Conservation (phyloP, 179 eudicot genomes). For the Heliamphora pulchella region DNA sequence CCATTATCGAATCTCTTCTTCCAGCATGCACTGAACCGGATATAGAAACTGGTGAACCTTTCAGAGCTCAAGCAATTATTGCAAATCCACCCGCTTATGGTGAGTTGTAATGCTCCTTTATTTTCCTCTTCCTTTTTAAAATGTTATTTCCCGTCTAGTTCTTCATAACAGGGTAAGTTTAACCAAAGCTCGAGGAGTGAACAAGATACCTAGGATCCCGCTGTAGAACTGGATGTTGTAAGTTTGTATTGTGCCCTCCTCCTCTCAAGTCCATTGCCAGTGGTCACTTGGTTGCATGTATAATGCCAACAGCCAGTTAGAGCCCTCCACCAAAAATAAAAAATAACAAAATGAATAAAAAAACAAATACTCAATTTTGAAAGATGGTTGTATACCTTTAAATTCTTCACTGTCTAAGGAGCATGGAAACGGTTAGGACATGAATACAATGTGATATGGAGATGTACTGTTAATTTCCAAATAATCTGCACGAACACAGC, state of each 20-base stretch:
- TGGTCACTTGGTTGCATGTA: background rate
- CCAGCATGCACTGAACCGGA: constrained; percentile 75
- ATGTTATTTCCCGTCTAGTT: background rate
- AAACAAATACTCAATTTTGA: background rate
- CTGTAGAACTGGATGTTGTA: background rate
- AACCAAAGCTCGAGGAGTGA: background rate
- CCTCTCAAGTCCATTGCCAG: background rate
- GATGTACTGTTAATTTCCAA: background rate
- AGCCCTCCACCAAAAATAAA: background rate
- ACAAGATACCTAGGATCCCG: background rate
- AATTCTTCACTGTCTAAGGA: background rate
- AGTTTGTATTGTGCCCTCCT: background rate
- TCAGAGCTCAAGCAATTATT: constrained; percentile 80
- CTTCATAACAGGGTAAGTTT: background rate
- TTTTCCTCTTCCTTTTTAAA: background rate
- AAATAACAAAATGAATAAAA: too few species aligned
- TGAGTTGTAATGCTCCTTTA: constrained; percentile 26
- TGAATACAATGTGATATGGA: background rate
- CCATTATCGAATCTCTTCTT: constrained; percentile 66
- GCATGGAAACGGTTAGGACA: background rate
- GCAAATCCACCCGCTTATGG: constrained; percentile 97
- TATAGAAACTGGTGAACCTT: constrained; percentile 48
- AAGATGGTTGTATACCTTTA: background rate
- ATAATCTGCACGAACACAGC: background rate
- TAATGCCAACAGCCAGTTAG: background rate